Evolutionary conservation across 228 moss, liverwort and hornwort genomes (phyloP), one percentile per base, ranked within the genome.

Genomic region (Sphagnum magellanicum): DNA sequence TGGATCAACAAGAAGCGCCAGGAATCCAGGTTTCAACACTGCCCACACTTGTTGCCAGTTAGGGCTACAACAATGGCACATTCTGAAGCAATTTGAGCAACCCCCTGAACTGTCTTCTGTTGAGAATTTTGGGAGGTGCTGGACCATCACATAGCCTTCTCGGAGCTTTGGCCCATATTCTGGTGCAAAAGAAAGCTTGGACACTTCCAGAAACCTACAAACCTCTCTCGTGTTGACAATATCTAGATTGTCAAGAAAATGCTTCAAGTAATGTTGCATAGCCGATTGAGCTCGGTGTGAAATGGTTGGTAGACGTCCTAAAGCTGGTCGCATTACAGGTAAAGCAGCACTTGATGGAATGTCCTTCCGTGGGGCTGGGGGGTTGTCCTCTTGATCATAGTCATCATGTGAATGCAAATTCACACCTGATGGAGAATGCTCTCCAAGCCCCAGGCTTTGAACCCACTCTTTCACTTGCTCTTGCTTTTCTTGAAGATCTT

Each of bases 31-130:
- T 68, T 87, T 87, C 74, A 87, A 68, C 53, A 87, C 87, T 50
- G 87, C 87, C 87, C 87, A 87, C 55, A 81, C 87, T 49, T 68
- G 76, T 71, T 87, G 87, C 87, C 87, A 87, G 61, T 81, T 83
- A 57, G 78, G 76, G 72, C 83, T 83, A 50, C 87, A 87, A 66
- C 83, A 83, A 80, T 83, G 81, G 66, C 78, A 83, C 12, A 78
- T 74, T 68, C 76, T 87, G 0, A 83, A 74, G 68, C 81, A 87
- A 52, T 63, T 70, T 14, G 72, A 69, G 64, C 87, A 87, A 10
- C 87, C 87, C 51, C 78, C 66, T 11, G 76, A 61, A 1, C 58
- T 63, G 4, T 71, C 71, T 11, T 83, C 74, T 53, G 74, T 72
- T 59, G 83, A 76, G 63, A 72, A 51, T 53, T 71, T 81, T 57